Percentiles rank a stretch among this genome's conserved stretches.
Evolutionary conservation across 768 basidiomycete species (phyloP).

Genomic region (Phaffia australis): DNA sequence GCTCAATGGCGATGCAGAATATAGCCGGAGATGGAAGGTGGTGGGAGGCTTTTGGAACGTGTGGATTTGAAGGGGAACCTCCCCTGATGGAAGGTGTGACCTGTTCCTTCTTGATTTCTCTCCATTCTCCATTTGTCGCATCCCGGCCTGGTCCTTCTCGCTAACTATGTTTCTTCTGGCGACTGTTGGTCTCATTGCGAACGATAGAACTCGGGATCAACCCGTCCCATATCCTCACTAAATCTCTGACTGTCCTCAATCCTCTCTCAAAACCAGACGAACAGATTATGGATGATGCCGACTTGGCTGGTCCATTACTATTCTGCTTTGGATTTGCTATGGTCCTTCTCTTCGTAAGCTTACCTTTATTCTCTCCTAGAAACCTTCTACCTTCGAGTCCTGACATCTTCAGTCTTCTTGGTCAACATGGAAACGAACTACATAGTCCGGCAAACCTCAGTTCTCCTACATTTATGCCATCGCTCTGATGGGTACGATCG

Average conservation of each 20-base stretch:
- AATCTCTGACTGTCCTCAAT: slow-evolving; percentile 90
- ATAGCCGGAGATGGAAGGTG: slow-evolving; percentile 50
- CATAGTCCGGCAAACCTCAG: slow-evolving; percentile 91
- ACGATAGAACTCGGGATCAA: slow-evolving; percentile 86
- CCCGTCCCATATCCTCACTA: slow-evolving; percentile 86
- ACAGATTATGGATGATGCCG: slow-evolving; percentile 97
- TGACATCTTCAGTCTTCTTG: background rate
- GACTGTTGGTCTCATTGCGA: background rate
- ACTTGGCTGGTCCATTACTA: slow-evolving; percentile 87
- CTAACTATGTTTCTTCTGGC: background rate
- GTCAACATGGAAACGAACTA: background rate
- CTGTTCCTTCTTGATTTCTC: background rate
- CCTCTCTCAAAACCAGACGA: slow-evolving; percentile 73
- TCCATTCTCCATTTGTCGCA: background rate
- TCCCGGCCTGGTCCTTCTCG: too few species aligned
- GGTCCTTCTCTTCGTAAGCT: slow-evolving; percentile 76
- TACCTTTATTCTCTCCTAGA: background rate
- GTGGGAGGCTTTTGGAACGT: slow-evolving; percentile 95
- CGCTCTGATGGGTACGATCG: slow-evolving; percentile 81
- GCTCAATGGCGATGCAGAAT: too few species aligned
- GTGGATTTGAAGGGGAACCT: slow-evolving; percentile 89
- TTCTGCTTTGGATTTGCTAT: slow-evolving; percentile 92
- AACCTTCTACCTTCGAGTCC: background rate
- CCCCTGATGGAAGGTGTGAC: slow-evolving; percentile 80
- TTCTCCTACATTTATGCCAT: slow-evolving; percentile 99